Conservation (phyloP, 768 basidiomycete genomes). For the Mycena floridula region DNA sequence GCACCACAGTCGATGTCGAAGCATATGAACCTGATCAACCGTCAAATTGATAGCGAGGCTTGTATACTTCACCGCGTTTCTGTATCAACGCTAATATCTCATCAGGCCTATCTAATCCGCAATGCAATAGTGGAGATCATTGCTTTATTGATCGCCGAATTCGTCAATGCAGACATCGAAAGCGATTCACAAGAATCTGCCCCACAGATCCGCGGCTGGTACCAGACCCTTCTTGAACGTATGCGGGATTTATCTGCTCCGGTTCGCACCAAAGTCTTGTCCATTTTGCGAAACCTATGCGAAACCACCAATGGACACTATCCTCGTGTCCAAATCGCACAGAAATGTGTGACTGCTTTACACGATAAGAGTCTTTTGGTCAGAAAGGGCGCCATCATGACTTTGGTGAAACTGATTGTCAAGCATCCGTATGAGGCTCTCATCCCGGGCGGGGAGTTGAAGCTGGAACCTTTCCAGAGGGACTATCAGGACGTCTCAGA, state of each 20-base stretch:
- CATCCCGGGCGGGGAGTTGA: conserved; percentile 75
- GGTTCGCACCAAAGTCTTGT: conserved; percentile 84
- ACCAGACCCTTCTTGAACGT: conserved; percentile 81
- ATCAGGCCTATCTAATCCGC: conserved; percentile 92
- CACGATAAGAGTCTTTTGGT: conserved; percentile 89
- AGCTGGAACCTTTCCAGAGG: conserved; percentile 64
- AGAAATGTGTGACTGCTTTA: conserved; percentile 67
- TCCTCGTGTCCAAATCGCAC: conserved; percentile 83
- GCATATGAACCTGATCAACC: conserved; percentile 79
- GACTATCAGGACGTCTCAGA: conserved; percentile 57
- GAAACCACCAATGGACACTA: conserved; percentile 57
- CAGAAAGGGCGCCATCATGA: conserved; percentile 74
- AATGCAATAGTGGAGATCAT: conserved; percentile 91
- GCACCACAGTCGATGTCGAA: conserved; percentile 78
- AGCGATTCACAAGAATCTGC: conserved; percentile 34
- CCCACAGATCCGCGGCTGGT: conserved; percentile 77
- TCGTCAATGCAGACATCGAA: conserved; percentile 50
- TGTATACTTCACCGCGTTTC: neutral
- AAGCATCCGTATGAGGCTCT: conserved; percentile 91
- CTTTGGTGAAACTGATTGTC: conserved; percentile 66
- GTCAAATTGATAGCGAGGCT: conserved; percentile 92
- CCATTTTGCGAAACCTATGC: conserved; percentile 70
- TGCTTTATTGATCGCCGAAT: conserved; percentile 76
- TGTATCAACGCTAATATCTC: no score
- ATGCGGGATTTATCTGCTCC: conserved; percentile 84